Evolutionary conservation across 345 rosid species (phyloP).

Genomic region (Noccaea bulbosa): DNA sequence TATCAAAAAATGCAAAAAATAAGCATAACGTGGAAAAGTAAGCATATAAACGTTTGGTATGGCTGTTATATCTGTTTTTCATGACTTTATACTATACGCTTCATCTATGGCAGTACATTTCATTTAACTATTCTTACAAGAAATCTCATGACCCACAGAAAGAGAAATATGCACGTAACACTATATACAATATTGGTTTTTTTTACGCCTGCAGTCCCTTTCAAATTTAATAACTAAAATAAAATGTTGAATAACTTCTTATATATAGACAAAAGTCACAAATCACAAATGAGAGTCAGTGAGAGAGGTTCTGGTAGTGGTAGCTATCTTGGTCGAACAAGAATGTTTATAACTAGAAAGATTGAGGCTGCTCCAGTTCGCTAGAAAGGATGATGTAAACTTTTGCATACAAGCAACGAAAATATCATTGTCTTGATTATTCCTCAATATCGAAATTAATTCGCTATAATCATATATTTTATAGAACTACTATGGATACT

Average conservation of each 20-base stretch:
- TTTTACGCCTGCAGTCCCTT: conserved; percentile 14
- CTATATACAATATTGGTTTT: neutral
- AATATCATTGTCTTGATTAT: neutral
- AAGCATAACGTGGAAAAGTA: conserved; percentile 42
- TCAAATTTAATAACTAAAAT: neutral
- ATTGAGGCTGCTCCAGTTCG: neutral
- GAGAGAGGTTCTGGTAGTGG: conserved; percentile 24
- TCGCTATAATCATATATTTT: neutral
- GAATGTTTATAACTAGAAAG: conserved; percentile 26
- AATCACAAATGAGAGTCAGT: conserved; percentile 5
- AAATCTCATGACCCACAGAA: conserved; percentile 20
- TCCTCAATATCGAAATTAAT: neutral
- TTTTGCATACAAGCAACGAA: neutral
- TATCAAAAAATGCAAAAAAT: conserved; percentile 23
- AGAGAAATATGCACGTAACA: neutral
- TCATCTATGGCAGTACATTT: conserved; percentile 17
- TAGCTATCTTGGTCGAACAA: conserved; percentile 31
- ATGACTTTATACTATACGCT: conserved; percentile 38
- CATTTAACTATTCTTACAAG: conserved; percentile 31
- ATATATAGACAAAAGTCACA: neutral
- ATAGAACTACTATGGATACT: neutral
- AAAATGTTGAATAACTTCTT: conserved; percentile 6
- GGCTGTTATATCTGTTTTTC: conserved; percentile 43
- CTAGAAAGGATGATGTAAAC: neutral
- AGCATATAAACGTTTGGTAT: conserved; percentile 40